Conservation (phyloP, 768 basidiomycete species). For the Kockovaella imperatae region DNA sequence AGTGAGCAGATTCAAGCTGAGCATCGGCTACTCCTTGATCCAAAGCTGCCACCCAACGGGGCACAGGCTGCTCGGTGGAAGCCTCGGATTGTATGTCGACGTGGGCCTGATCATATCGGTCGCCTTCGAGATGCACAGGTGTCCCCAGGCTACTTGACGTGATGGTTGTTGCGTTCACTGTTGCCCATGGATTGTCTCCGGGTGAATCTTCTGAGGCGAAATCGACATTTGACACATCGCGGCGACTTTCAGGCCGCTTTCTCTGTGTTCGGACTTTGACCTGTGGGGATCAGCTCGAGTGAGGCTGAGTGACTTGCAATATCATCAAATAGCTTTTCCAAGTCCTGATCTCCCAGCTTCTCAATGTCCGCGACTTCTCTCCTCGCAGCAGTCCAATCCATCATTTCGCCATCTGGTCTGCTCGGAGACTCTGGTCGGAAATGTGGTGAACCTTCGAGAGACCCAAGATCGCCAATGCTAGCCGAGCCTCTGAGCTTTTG, state of each 20-base stretch:
- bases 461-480: constrained; percentile 19
- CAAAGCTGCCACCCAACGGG: no score
- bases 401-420: constrained; percentile 21
- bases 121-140: constrained; percentile 10
- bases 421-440: constrained; percentile 20
- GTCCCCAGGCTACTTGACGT: constrained; percentile 24
- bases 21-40: constrained; percentile 12
- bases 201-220: constrained; percentile 27
- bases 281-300: constrained; percentile 10
- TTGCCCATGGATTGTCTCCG: constrained; percentile 34
- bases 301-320: constrained; percentile 79
- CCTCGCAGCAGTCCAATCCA: constrained; percentile 97
- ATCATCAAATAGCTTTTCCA: constrained; percentile 71
- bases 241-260: constrained; percentile 30
- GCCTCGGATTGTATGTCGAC: constrained; percentile 12
- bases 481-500: constrained; percentile 18
- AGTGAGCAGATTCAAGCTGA: constrained; percentile 53
- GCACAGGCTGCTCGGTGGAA: constrained; percentile 4
- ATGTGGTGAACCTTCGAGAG: constrained; percentile 9
- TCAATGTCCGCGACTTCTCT: constrained; percentile 90
- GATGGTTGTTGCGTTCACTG: constrained; percentile 15
- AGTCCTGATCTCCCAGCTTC: constrained; percentile 85
- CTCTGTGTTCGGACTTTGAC: constrained; percentile 36
- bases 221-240: constrained; percentile 19
- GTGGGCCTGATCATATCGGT: constrained; percentile 4